phyloP scores from a whole-genome alignment of 164 flowering plant genomes.

The Akebia trifoliata region DNA sequence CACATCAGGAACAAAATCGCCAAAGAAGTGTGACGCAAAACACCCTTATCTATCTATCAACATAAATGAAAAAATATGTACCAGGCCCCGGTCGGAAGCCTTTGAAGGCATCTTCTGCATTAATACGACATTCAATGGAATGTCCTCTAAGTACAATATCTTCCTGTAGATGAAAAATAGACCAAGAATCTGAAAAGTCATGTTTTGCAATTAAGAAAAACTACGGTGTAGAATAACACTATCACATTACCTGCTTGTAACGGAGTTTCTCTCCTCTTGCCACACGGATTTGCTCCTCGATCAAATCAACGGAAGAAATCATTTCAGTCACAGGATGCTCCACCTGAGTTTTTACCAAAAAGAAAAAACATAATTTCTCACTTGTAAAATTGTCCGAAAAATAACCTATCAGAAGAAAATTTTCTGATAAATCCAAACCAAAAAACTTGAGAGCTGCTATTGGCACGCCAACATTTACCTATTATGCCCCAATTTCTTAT shows the following conservation, averaged over 20 bases:
- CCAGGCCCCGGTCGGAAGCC: constrained; percentile 98
- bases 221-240: background rate
- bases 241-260: constrained; percentile 66
- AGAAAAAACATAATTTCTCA: background rate
- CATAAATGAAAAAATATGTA: constrained; percentile 19
- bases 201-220: background rate
- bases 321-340: constrained; percentile 99
- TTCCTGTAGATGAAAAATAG: constrained; percentile 47
- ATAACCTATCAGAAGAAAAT: too few relatives aligned
- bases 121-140: constrained; percentile 97
- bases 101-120: constrained; percentile 98
- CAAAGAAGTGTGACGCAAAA: background rate
- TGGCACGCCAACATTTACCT: too few relatives aligned
- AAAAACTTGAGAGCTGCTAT: too few relatives aligned
- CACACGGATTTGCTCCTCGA: constrained; percentile 96
- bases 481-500: too few relatives aligned
- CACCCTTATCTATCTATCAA: background rate
- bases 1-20: background rate
- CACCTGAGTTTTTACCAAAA: constrained; percentile 43
- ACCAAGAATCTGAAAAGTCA: background rate
- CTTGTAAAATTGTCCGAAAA: background rate
- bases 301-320: constrained; percentile 93
- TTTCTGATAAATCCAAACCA: too few relatives aligned
- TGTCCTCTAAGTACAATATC: constrained; percentile 97
- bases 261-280: constrained; percentile 89